phyloP scores from a whole-genome alignment of 495 filamentous ascomycete species.

The Letharia columbiana region DNA sequence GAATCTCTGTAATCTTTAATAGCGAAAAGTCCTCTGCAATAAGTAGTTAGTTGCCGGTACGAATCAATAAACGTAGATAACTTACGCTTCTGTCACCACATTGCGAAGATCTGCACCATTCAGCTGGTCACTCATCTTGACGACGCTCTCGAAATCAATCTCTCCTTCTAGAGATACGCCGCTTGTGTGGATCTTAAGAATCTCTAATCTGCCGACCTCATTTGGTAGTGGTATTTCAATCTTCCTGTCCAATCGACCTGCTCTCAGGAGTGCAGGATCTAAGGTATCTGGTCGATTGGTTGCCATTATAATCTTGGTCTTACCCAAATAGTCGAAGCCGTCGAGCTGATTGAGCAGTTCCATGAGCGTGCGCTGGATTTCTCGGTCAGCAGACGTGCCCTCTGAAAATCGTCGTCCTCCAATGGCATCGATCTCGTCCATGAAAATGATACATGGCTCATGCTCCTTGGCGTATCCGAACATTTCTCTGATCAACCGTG shows the following conservation, averaged over 20 bases:
- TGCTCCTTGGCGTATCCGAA: slow-evolving; percentile 99
- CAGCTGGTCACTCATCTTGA: slow-evolving; percentile 98
- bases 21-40: slow-evolving; percentile 74
- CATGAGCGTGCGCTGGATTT: slow-evolving; percentile 99
- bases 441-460: slow-evolving; percentile 99
- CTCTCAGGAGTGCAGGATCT: slow-evolving; percentile 87
- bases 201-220: slow-evolving; percentile 93
- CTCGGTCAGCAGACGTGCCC: slow-evolving; percentile 93
- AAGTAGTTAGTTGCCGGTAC: slow-evolving; percentile 4
- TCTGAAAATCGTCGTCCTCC: slow-evolving; percentile 97
- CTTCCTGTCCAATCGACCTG: slow-evolving; percentile 92
- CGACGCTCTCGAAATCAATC: slow-evolving; percentile 97
- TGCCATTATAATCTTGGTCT: slow-evolving; percentile 99
- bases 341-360: slow-evolving; percentile 98
- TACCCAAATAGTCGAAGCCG: slow-evolving; percentile 97
- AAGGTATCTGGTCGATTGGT: slow-evolving; percentile 98
- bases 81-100: slow-evolving; percentile 97
- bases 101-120: slow-evolving; percentile 98
- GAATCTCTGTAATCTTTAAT: slow-evolving; percentile 96
- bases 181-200: slow-evolving; percentile 94
- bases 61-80: slow-evolving; percentile 22
- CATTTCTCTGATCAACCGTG: slow-evolving; percentile 96
- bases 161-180: slow-evolving; percentile 85
- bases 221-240: slow-evolving; percentile 99
- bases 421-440: slow-evolving; percentile 99